A percentile compares a stretch with the other conserved stretches of the same genome.
phyloP scores from a whole-genome alignment of 2,329 filamentous ascomycete genomes.

The Leptographium wingfieldii region DNA sequence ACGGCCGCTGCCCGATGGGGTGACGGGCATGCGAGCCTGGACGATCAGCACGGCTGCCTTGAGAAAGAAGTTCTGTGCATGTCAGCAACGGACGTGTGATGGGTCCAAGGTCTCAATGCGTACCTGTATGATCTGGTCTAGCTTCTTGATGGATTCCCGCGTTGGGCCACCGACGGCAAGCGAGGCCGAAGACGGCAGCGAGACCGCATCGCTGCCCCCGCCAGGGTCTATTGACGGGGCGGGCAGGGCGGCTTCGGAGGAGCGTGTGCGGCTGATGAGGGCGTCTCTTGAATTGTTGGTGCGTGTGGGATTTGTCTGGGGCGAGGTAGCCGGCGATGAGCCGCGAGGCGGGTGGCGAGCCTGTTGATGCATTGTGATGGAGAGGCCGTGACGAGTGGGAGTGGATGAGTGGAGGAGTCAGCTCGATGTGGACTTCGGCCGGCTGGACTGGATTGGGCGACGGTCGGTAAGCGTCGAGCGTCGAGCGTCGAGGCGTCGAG shows the following conservation, averaged over 20 bases:
- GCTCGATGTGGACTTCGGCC: too few relatives aligned
- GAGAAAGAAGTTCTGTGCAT: constrained; percentile 71
- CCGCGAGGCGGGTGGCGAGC: constrained; percentile 61
- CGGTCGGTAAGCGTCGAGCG: constrained; percentile 1
- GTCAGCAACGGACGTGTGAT: neutral
- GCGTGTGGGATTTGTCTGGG: constrained; percentile 59
- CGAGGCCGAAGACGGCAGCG: constrained; percentile 17
- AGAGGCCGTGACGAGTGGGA: neutral
- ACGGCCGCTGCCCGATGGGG: constrained; percentile 38
- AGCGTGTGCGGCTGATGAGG: constrained; percentile 24
- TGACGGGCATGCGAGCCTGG: constrained; percentile 65
- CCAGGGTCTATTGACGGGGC: constrained; percentile 4
- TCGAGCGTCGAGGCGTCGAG: too few relatives aligned
- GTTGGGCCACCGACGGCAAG: constrained; percentile 30
- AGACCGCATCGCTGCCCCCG: constrained; percentile 24
- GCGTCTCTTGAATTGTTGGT: constrained; percentile 64
- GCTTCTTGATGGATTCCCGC: constrained; percentile 59
- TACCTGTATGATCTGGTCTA: constrained; percentile 91
- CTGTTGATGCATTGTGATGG: constrained; percentile 72
- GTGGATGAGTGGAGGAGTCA: neutral
- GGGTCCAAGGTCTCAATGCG: neutral
- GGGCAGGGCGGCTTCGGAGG: constrained; percentile 29
- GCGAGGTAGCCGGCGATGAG: constrained; percentile 59
- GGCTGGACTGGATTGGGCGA: too few relatives aligned
- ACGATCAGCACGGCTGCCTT: constrained; percentile 79